Evolutionary conservation across 2,329 filamentous ascomycete genomes (phyloP), one percentile per base, ranked within the genome.

Genomic region (Aureobasidium sp.): DNA sequence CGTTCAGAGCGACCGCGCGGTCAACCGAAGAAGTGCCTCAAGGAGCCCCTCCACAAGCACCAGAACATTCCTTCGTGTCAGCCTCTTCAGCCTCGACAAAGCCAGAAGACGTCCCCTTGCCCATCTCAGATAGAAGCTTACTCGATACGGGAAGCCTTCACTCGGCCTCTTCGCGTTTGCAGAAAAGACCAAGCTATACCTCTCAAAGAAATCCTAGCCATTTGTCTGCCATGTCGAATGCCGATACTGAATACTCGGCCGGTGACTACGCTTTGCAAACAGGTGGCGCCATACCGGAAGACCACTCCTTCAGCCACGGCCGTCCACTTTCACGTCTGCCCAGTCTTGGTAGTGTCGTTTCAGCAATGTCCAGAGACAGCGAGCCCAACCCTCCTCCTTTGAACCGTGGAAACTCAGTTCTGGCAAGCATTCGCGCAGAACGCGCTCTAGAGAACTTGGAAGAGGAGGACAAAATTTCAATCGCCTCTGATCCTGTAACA

Each of bases 331-430:
- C 87, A 24, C 83, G 93, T 27, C 84, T 92, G 12, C 87, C 92
- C 65, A 97, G 92, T 75, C 82, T 97, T 63, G 92, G 92, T 26
- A 97, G 93, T 72, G 91, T 96, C 77, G 88, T 86, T 2, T 96
- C 92, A 5, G 90, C 88, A 0, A 77, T 85, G 34, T 84, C 83
- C 26, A 79, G 77, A 67, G 76, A 82, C 67, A 79, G 82, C 69
- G 79, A 78, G 46, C 69, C 74, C 52, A 66, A 66, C 39, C 65
- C 61, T 9, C 68, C 68, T 9, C 52, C 66, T 1, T 62, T 69
- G 24, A 66, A 51, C 44, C 65, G 66, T 24, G 69, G 65, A 65
- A 73, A 72, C 41, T 75, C 73, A 12, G 57, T 73, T 2, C 53
- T 66, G 12, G 63, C 59, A 17, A 64, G 53, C 57, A 62, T 62